Evolutionary conservation across 2,329 filamentous ascomycete species (phyloP).

Genomic region (Fusarium nodosum): DNA sequence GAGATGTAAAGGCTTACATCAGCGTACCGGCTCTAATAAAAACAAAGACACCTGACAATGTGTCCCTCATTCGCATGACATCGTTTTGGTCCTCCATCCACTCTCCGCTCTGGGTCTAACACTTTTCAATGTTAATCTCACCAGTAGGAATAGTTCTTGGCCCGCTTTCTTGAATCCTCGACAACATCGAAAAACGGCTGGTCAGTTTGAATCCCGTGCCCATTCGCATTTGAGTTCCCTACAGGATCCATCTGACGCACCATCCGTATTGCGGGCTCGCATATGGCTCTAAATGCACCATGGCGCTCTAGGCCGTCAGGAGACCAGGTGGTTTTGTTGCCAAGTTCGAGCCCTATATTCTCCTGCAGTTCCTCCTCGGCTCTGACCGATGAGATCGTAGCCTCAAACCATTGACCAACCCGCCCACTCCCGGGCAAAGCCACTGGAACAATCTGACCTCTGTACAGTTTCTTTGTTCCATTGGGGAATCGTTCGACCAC

Average conservation of each 20-base stretch:
- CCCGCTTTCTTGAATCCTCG: slow-evolving; percentile 11
- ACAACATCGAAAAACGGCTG: slow-evolving; percentile 19
- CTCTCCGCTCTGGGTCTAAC: neutral
- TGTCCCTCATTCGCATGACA: neutral
- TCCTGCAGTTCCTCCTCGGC: slow-evolving; percentile 40
- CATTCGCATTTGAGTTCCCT: slow-evolving; percentile 50
- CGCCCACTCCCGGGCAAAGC: slow-evolving; percentile 12
- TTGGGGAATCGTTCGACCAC: slow-evolving; percentile 22
- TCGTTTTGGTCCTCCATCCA: neutral
- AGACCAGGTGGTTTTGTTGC: slow-evolving; percentile 48
- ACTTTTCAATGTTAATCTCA: slow-evolving; percentile 11
- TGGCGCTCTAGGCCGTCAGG: slow-evolving; percentile 39
- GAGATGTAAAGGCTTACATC: neutral
- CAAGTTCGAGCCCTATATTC: slow-evolving; percentile 49
- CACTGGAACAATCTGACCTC: slow-evolving; percentile 25
- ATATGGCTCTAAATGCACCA: slow-evolving; percentile 48
- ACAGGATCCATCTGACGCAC: slow-evolving; percentile 52
- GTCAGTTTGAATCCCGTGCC: slow-evolving; percentile 23
- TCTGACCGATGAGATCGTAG: slow-evolving; percentile 45
- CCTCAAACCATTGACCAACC: slow-evolving; percentile 51
- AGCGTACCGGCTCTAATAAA: neutral
- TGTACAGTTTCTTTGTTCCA: slow-evolving; percentile 2
- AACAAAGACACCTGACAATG: neutral
- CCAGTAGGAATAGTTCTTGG: slow-evolving; percentile 37
- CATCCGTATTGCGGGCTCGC: slow-evolving; percentile 50